Evolutionary conservation across 192 early-diverging fungal genomes (phyloP), one percentile per base, ranked within the genome.

Genomic region (Coemansia umbellata): DNA sequence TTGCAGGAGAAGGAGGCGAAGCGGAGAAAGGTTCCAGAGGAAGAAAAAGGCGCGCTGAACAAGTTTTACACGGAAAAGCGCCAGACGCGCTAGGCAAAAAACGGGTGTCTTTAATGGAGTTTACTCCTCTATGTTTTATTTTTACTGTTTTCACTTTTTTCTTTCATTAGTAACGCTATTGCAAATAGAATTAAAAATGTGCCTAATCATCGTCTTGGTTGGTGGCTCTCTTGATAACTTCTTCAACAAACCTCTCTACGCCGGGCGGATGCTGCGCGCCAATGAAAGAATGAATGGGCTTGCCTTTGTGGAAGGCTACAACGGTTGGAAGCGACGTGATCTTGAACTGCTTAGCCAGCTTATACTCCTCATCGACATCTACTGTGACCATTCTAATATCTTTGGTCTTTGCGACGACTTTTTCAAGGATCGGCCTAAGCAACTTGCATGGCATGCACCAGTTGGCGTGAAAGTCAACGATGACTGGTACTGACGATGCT

Each of bases 361-460:
- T 47, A n/a, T 64, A 63, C 33, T 78, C 64, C 30, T 85, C 76
- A 58, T 94, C 92, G 26, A 89, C 81, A 55, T 94, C 71, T 47
- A 94, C 65, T 53, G 90, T 89, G 41, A 87, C 83, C 47, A 94
- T 61, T 8, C 84, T 81, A 0, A 86, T 82, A 31, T 81, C 80
- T n/a, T 79, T 82, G 35, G 86, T 74, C 15, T 71, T 74, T 10
- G 68, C 60, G 14, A 92, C 88, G 5, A 78, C 78, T 33, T 84
- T 81, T 7, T 80, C 63, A 18, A 94, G 66, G 18, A 86, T 59
- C 15, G 91, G 91, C 7, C 80, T 84, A 6, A 94, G 66, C 62
- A 88, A 68, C 32, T 82, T 83, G 74, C 92, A 94, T 13, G 91
- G 91, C 40, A 84, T 81, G 62, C 91, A 93, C 92, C 92, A 94